Base-by-base conservation (phyloP, 148 eudicot species). In the Silene uniflora region DNA sequence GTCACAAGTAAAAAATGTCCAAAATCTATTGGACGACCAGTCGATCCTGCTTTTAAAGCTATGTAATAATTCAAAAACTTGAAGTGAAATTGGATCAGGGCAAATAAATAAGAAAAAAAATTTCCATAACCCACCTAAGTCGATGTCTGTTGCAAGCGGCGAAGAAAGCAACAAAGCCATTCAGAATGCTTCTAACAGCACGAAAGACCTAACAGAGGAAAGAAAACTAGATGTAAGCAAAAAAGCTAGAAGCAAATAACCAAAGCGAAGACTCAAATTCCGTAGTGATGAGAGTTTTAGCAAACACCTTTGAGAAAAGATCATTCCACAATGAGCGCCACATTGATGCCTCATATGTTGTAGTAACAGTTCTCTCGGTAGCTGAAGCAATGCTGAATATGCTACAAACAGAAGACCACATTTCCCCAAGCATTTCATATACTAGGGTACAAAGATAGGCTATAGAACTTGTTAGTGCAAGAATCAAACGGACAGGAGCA, bases 291-390 rank as follows among this genome's bases (percentile, higher is more conserved):
- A 55, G 25, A 21, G 73, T 24, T 62, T 68, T 66, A 25, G 55
- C 24, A 67, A 16, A 71, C 42, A 91, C 98, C 96, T 92, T 88
- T 49, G 96, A 90, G 82, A 92, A 92, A 71, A 95, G 86, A 81
- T 95, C 99, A 71, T 87, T 88, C 96, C 97, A 95, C 66, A 95
- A 90, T 56, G 96, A 81, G 74, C 92, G 93, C 96, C 96, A 90
- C 77, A 89, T 65, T 24, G 99, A 90, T 83, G 85, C 88, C 84
- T 90, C 93, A 55, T 81, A 77, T 35, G 93, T 75, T 58, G 80
- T 85, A 54, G 79, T 85, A 54, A 89, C 92, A 69, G 97, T 89
- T 52, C 92, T 80, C 85, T 90, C 88, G 35, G 97, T 85, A 71
- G 73, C 80, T 73, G 93, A 90, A 60, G 91, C 85, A 65, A 95